Conservation (phyloP, 306 rosid species). For the Lathyrus oleraceus region DNA sequence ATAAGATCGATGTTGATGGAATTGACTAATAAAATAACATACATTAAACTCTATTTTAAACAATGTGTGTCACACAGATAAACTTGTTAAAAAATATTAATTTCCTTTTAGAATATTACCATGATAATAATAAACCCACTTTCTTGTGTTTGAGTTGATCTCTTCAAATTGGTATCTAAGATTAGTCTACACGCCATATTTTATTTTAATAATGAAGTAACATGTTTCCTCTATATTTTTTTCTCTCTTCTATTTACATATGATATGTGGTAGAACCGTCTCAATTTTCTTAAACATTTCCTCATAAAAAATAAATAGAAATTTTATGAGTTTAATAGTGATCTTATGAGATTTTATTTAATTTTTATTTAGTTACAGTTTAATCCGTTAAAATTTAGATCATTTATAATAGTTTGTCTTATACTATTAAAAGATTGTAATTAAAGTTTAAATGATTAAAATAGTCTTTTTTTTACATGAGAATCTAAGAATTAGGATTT, state of each 20-base stretch:
- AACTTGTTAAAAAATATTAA: constrained; percentile 28
- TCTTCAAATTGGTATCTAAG: constrained; percentile 1
- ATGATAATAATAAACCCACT: constrained; percentile 34
- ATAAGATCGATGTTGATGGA: constrained; percentile 46
- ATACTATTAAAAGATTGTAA: too few species aligned
- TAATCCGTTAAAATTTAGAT: too few species aligned
- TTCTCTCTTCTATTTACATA: background rate
- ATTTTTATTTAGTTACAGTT: too few species aligned
- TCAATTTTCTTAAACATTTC: too few species aligned
- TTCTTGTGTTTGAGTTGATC: constrained; percentile 38
- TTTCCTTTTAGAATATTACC: constrained; percentile 29
- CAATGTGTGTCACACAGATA: constrained; percentile 3
- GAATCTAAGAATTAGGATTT: too few species aligned
- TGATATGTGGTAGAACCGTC: too few species aligned
- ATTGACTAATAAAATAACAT: constrained; percentile 36
- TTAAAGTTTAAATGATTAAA: too few species aligned
- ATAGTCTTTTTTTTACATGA: too few species aligned
- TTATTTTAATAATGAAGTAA: background rate
- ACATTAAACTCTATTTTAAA: constrained; percentile 6
- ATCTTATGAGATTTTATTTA: too few species aligned
- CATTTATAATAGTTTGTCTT: too few species aligned
- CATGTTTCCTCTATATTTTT: background rate
- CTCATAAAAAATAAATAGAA: too few species aligned
- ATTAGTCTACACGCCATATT: constrained; percentile 14
- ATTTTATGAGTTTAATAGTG: background rate